Base-by-base conservation (phyloP, 1,284 basidiomycete species). In the Tilletia setariae region DNA sequence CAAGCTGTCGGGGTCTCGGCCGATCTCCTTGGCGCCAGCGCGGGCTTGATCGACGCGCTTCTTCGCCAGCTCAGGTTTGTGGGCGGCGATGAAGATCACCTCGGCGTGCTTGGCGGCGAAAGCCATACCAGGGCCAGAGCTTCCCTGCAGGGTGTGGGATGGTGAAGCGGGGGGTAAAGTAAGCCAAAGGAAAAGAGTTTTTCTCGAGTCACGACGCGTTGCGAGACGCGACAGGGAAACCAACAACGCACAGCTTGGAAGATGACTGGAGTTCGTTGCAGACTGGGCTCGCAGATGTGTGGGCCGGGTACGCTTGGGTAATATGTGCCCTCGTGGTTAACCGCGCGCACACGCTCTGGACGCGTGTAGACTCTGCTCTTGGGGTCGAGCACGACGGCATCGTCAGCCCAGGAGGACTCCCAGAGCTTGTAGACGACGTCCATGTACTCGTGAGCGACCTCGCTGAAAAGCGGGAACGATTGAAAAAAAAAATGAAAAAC, bases 401-500 rank as follows among this genome's bases (percentile, higher is more conserved):
- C 80, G 65, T 83, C 82, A 21, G 78, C 75, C 83, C 83, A 83
- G 15, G 71, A 74, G n/a, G 73, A 73, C 62, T 83, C 83, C 82
- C 82, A 83, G 9, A 83, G 77, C 76, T 83, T 83, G 78, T 83
- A 83, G n/a, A 82, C 73, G 0, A 82, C 75, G 42, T 76, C 46
- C 30, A 66, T 59, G 44, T 70, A 72, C 64, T 65, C 78, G 63
- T 79, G 70, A 1, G 78, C 78, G 11, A 79, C 72, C 49, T 79
- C 72, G 70, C 68, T 69, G 23, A 49, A 62, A 35, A 15, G 32
- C 16, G 6, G 46, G 3, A 28, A 63, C 19, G 43, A 15, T 40
- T 19, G 23, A 13, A 66, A 61, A 9, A 21, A 6, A 15, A 46
- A n/a, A n/a, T n/a, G n/a, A n/a, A n/a, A n/a, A n/a, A n/a, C n/a